Conservation (phyloP, 2,329 filamentous ascomycete species). For the Ophiognomonia clavigignenti-juglandacearum region DNA sequence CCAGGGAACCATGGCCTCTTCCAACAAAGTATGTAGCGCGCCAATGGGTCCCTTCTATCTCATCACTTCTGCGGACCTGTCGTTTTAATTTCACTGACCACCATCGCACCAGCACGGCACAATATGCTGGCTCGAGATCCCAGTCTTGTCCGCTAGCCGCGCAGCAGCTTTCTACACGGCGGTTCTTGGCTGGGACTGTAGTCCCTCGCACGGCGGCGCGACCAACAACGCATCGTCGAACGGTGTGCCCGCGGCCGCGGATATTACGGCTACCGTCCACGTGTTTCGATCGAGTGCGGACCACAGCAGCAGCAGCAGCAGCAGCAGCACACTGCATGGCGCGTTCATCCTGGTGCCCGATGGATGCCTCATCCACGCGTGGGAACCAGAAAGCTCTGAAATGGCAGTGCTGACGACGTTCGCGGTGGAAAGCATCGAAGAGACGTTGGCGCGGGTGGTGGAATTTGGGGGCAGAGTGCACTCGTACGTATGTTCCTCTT, state of each 20-base stretch:
- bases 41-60: not conserved
- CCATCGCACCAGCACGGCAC: slow-evolving; percentile 21
- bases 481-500: slow-evolving; percentile 25
- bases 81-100: not conserved
- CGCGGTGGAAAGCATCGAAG: slow-evolving; percentile 27
- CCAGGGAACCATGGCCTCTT: too few species aligned
- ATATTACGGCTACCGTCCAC: slow-evolving; percentile 26
- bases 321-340: slow-evolving; percentile 25
- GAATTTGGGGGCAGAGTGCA: slow-evolving; percentile 28
- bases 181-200: slow-evolving; percentile 30
- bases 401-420: slow-evolving; percentile 30
- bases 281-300: slow-evolving; percentile 29
- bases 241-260: slow-evolving; percentile 1
- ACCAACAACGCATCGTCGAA: slow-evolving; percentile 6
- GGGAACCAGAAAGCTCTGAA: slow-evolving; percentile 23
- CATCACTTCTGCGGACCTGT: not conserved
- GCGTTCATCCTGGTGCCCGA: slow-evolving; percentile 30
- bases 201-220: slow-evolving; percentile 17
- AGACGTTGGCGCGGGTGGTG: slow-evolving; percentile 25
- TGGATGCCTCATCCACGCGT: slow-evolving; percentile 26
- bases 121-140: slow-evolving; percentile 35
- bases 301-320: too few species aligned
- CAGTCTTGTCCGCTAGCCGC: slow-evolving; percentile 28
- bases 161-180: slow-evolving; percentile 33
- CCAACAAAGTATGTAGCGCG: too few species aligned